Percentiles rank a stretch among this genome's conserved stretches.
These are phyloP conservation scores for Hanseniaspora pseudoguilliermondii DNA, from an alignment of 805 yeast species.

Conservation along the genomic window DNA sequence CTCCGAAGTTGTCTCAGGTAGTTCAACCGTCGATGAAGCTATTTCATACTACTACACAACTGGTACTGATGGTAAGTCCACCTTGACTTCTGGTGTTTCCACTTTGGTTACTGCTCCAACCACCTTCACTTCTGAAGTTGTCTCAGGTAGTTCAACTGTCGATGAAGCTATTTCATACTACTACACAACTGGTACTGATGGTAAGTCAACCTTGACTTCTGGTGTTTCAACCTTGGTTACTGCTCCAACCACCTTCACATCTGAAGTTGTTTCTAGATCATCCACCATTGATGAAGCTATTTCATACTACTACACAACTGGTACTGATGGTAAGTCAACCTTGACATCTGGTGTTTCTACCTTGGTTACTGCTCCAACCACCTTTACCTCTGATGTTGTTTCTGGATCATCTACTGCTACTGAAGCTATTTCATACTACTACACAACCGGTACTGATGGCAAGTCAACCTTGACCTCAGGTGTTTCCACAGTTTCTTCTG, in stretches of 20 bases:
- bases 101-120: not conserved
- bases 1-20: too few relatives aligned
- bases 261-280: not conserved
- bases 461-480: slow-evolving; percentile 23
- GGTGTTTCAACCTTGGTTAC: too few relatives aligned
- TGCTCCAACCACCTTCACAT: not conserved
- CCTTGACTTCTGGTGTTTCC: slow-evolving; percentile 22
- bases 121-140: not conserved
- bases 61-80: not conserved
- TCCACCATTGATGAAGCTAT: not conserved
- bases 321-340: not conserved
- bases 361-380: too few relatives aligned
- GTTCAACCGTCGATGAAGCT: too few relatives aligned
- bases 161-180: too few relatives aligned
- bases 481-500: not conserved
- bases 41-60: not conserved
- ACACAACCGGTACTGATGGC: not conserved
- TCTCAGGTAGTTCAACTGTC: too few relatives aligned
- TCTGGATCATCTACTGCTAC: too few relatives aligned
- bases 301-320: not conserved
- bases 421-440: not conserved
- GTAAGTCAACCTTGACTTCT: too few relatives aligned
- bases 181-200: too few relatives aligned
- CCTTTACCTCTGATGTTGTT: too few relatives aligned
- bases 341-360: not conserved